Evolutionary conservation across 176 grass and related monocot genomes (phyloP).

Genomic region (Phoenix dactylifera): DNA sequence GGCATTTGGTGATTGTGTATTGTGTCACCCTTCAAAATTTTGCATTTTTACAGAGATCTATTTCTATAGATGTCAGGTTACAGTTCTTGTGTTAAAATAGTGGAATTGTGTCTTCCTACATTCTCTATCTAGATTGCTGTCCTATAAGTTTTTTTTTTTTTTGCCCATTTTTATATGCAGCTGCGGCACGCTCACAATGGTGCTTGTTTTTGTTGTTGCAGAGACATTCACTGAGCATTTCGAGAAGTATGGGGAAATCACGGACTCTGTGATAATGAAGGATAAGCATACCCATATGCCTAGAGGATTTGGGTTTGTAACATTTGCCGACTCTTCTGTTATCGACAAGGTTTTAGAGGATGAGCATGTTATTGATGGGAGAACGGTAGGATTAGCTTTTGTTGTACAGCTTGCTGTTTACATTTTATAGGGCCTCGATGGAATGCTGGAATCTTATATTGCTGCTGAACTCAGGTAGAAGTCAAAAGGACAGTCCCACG

Average conservation of each 20-base stretch:
- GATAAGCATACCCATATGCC: constrained; percentile 91
- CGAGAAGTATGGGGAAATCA: constrained; percentile 76
- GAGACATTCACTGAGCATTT: constrained; percentile 84
- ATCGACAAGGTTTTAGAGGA: constrained; percentile 88
- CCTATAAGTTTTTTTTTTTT: too few relatives aligned
- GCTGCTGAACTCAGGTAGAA: constrained; percentile 56
- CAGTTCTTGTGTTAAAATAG: too few relatives aligned
- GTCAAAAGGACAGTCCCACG: constrained; percentile 96
- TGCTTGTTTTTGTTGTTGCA: constrained; percentile 26
- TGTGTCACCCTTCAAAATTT: too few relatives aligned
- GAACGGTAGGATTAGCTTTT: constrained; percentile 37
- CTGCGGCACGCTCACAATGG: too few relatives aligned
- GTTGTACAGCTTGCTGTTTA: background rate
- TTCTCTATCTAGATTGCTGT: too few relatives aligned
- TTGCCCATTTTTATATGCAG: too few relatives aligned
- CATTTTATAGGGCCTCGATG: too few relatives aligned
- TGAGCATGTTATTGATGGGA: constrained; percentile 78
- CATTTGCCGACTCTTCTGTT: constrained; percentile 87
- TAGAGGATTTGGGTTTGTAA: constrained; percentile 97
- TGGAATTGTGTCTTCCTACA: too few relatives aligned
- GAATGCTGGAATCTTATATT: background rate
- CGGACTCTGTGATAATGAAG: constrained; percentile 96
- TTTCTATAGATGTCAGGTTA: too few relatives aligned
- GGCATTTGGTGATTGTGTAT: too few relatives aligned
- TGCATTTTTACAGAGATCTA: too few relatives aligned